A percentile compares a stretch with the other conserved stretches of the same genome.
Conservation (phyloP, 257 asterid genomes). For the Rhazya stricta region DNA sequence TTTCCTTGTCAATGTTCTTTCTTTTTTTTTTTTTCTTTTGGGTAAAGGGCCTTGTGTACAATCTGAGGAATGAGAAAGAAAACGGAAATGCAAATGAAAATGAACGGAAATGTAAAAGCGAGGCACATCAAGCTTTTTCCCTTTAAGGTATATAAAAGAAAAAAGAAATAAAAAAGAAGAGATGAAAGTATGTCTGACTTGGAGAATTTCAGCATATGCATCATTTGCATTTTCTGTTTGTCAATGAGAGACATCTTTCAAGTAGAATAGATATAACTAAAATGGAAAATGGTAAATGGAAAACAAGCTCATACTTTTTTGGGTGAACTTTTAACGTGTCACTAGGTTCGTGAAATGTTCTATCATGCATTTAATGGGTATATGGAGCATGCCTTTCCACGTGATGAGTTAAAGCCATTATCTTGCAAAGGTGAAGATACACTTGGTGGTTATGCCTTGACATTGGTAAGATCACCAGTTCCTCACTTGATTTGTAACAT, state of each 20-base stretch:
- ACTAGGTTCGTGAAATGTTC: constrained; percentile 89
- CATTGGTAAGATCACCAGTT: constrained; percentile 52
- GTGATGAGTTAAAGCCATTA: constrained; percentile 85
- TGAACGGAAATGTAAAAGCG: not conserved
- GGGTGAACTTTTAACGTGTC: constrained; percentile 1
- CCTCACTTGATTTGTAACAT: constrained; percentile 10
- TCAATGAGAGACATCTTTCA: not conserved
- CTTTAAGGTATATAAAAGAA: not conserved
- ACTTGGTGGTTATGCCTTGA: constrained; percentile 94
- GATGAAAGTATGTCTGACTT: not conserved
- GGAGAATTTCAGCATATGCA: not conserved
- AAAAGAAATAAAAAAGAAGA: not conserved
- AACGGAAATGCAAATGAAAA: not conserved
- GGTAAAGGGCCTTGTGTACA: not conserved
- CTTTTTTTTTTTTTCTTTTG: too few relatives aligned
- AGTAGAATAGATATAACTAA: not conserved
- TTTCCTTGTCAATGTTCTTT: not conserved
- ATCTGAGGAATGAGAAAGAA: not conserved
- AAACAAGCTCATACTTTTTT: not conserved
- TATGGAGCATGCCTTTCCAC: constrained; percentile 90
- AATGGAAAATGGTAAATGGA: not conserved
- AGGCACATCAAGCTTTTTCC: not conserved
- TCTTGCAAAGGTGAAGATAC: constrained; percentile 98
- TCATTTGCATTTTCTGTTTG: not conserved
- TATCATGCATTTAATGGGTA: constrained; percentile 95